Evolutionary conservation across 768 basidiomycete species (phyloP).

Genomic region (Dioszegia hungarica): DNA sequence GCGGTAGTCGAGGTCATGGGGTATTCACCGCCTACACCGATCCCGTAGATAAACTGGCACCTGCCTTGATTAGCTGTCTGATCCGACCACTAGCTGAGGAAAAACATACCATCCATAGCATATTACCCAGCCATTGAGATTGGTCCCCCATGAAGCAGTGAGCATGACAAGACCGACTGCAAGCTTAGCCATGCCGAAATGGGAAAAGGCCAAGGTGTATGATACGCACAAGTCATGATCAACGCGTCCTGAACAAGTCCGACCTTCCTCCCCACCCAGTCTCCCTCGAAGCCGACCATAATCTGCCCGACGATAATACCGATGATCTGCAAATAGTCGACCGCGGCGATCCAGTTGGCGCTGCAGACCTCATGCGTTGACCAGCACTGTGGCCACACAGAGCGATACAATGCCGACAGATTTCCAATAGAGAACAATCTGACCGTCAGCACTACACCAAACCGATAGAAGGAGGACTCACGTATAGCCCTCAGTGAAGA

Average conservation of each 20-base stretch:
- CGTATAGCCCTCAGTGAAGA: constrained; percentile 48
- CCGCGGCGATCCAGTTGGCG: constrained; percentile 47
- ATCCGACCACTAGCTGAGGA: too few relatives aligned
- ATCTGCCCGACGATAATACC: constrained; percentile 52
- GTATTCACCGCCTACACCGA: constrained; percentile 49
- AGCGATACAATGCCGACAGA: constrained; percentile 45
- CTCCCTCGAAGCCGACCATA: constrained; percentile 49
- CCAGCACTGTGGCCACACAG: constrained; percentile 50
- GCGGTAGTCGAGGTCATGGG: constrained; percentile 51
- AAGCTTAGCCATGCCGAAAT: background rate
- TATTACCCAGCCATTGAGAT: constrained; percentile 51
- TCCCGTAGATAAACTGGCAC: constrained; percentile 51
- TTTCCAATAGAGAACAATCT: constrained; percentile 52
- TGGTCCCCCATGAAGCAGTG: constrained; percentile 51
- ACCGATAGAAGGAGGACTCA: background rate
- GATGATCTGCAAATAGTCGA: constrained; percentile 49
- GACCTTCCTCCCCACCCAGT: constrained; percentile 51
- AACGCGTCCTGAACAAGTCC: constrained; percentile 51
- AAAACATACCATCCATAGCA: constrained; percentile 49
- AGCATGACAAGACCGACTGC: constrained; percentile 51
- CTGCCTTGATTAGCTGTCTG: too few relatives aligned
- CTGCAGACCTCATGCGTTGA: constrained; percentile 39
- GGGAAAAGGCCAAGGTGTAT: too few relatives aligned
- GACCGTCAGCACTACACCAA: background rate
- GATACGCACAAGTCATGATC: constrained; percentile 49